A percentile compares a stretch with the other conserved stretches of the same genome.
Evolutionary conservation across 805 yeast species (phyloP).

Genomic region (Saturnispora kantuleensis): DNA sequence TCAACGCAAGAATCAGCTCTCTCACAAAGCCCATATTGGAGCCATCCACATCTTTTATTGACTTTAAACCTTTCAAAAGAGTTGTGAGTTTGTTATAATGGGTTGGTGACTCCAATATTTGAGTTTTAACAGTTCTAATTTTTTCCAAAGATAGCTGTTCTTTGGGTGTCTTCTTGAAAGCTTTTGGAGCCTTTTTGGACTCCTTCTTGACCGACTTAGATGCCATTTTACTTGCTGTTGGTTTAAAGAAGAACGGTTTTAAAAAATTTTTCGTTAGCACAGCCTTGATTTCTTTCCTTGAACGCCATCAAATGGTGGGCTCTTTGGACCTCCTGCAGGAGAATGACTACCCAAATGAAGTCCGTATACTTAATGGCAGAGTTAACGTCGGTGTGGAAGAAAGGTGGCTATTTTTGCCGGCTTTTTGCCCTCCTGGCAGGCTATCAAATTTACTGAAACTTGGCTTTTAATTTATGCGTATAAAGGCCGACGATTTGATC

Average conservation of each 20-base stretch:
- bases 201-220: neutral
- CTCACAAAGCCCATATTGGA: slow-evolving; percentile 23
- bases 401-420: slow-evolving; percentile 4
- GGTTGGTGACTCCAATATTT: slow-evolving; percentile 35
- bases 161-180: neutral
- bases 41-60: slow-evolving; percentile 19
- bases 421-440: neutral
- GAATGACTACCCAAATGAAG: too few relatives aligned
- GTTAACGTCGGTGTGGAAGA: neutral
- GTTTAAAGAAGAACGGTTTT: neutral
- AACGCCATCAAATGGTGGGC: slow-evolving; percentile 5
- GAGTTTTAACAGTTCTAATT: slow-evolving; percentile 19
- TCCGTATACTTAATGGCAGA: slow-evolving; percentile 6
- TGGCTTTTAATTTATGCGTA: too few relatives aligned
- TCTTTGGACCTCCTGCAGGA: too few relatives aligned
- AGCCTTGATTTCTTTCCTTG: slow-evolving; percentile 2
- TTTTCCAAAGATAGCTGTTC: slow-evolving; percentile 14
- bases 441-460: neutral
- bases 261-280: slow-evolving; percentile 8
- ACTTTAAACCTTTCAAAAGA: slow-evolving; percentile 33
- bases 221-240: neutral
- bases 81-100: slow-evolving; percentile 45
- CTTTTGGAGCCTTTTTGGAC: neutral
- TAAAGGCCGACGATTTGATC: neutral
- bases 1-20: slow-evolving; percentile 32